A percentile compares a stretch with the other conserved stretches of the same genome.
phyloP scores from a whole-genome alignment of 257 asterid genomes.

The Plectranthus barbatus region DNA sequence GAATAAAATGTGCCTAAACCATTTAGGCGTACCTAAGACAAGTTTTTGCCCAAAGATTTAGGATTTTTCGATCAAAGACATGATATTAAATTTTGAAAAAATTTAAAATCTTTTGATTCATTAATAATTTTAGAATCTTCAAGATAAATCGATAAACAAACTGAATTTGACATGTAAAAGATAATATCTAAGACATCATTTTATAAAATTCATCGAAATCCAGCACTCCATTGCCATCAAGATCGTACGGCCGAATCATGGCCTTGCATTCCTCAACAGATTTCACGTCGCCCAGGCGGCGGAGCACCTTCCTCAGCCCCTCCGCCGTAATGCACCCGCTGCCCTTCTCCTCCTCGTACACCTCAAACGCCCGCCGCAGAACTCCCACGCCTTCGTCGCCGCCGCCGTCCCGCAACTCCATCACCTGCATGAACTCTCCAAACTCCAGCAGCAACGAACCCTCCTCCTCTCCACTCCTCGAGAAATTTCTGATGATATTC shows the following conservation, averaged over 20 bases:
- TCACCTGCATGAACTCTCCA: constrained; percentile 25
- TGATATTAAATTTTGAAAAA: too few species aligned
- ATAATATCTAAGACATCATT: constrained; percentile 27
- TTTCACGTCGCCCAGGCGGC: constrained; percentile 36
- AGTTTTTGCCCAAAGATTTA: too few species aligned
- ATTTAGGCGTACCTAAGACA: too few species aligned
- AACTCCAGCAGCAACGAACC: constrained; percentile 24
- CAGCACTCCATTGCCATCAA: constrained; percentile 54
- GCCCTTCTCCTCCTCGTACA: constrained; percentile 49
- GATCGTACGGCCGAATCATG: constrained; percentile 43
- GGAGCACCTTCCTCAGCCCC: constrained; percentile 36
- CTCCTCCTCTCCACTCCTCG: constrained; percentile 10
- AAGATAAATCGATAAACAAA: too few species aligned
- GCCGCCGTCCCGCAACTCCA: constrained; percentile 20
- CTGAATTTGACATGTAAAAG: too few species aligned
- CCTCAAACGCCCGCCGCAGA: constrained; percentile 41
- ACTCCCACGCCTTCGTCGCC: constrained; percentile 6
- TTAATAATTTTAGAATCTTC: too few species aligned
- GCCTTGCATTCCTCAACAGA: constrained; percentile 35
- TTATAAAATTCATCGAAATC: constrained; percentile 40
- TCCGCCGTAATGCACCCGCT: constrained; percentile 44
- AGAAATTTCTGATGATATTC: constrained; percentile 27
- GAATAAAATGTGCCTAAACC: too few species aligned
- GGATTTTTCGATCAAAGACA: too few species aligned
- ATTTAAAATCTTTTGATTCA: too few species aligned